These are phyloP conservation scores for Globisporangium echinulatum DNA, from an alignment of 352 stramenopile genomes.

Conservation along the genomic window DNA sequence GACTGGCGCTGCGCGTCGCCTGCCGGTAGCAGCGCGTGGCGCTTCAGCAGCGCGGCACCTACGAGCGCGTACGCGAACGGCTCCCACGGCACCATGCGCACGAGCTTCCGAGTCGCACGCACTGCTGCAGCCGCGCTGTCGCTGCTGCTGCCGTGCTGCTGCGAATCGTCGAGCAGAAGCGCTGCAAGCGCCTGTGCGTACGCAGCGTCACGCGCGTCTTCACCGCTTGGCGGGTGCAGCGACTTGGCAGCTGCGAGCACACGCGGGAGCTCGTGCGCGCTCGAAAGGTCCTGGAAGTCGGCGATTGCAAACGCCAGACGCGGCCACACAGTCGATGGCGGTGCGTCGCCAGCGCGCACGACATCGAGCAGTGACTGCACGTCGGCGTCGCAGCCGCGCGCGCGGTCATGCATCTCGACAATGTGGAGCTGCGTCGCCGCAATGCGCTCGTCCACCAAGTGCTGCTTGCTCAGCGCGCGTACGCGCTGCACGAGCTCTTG, in stretches of 20 bases:
- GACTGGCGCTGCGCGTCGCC: slow-evolving; percentile 14
- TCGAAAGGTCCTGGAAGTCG: slow-evolving; percentile 24
- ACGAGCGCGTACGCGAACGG: slow-evolving; percentile 45
- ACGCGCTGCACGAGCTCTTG: slow-evolving; percentile 7
- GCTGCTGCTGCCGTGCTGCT: slow-evolving; percentile 12
- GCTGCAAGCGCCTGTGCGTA: slow-evolving; percentile 21
- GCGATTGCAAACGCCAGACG: slow-evolving; percentile 29
- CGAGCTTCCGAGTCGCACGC: slow-evolving; percentile 38
- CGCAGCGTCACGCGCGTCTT: slow-evolving; percentile 24
- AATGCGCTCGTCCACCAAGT: slow-evolving; percentile 13
- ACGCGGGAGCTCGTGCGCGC: not conserved
- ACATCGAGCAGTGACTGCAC: slow-evolving; percentile 22
- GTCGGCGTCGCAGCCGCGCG: slow-evolving; percentile 12
- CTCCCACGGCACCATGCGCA: slow-evolving; percentile 58
- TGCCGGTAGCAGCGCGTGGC: slow-evolving; percentile 5
- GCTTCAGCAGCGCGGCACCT: slow-evolving; percentile 43
- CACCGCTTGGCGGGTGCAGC: not conserved
- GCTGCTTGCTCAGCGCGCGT: slow-evolving; percentile 22
- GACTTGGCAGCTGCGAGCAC: not conserved
- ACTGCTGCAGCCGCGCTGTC: slow-evolving; percentile 3
- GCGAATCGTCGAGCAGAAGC: slow-evolving; percentile 20
- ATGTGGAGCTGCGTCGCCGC: slow-evolving; percentile 17
- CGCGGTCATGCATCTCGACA: slow-evolving; percentile 37
- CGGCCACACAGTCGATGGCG: slow-evolving; percentile 16
- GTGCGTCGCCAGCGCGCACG: slow-evolving; percentile 17